phyloP scores from a whole-genome alignment of 129 eudicot species.

The Sambucus nigra region DNA sequence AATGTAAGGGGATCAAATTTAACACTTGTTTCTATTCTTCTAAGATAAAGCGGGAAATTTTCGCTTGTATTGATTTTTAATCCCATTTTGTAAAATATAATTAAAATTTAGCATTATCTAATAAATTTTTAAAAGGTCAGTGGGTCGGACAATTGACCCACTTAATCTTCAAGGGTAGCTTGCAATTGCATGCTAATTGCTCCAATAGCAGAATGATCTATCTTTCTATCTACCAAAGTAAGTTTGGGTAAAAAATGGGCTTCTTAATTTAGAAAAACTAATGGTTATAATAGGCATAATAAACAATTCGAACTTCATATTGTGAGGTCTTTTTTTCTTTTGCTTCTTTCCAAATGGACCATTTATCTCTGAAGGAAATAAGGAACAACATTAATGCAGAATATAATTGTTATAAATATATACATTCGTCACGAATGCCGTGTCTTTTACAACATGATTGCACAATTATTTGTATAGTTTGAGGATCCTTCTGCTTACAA shows the following conservation, averaged over 20 bases:
- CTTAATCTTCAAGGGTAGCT: not conserved
- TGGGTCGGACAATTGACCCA: no score
- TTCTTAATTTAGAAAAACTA: no score
- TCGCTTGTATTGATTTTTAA: no score
- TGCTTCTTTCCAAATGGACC: not conserved
- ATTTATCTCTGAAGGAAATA: not conserved
- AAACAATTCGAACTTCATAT: not conserved
- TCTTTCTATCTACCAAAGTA: not conserved
- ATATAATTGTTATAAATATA: no score
- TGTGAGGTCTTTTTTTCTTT: not conserved
- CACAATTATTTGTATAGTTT: constrained; percentile 42
- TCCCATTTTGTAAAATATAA: no score
- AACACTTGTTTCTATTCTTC: no score
- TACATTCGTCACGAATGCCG: no score
- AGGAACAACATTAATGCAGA: not conserved
- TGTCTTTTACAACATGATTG: not conserved
- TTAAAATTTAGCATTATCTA: no score
- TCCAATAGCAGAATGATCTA: not conserved
- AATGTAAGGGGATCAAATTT: no score
- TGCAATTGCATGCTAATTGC: not conserved
- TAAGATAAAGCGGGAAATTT: no score
- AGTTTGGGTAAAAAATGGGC: not conserved
- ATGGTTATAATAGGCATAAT: not conserved
- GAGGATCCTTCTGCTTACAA: constrained; percentile 80
- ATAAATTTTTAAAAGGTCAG: no score